A percentile compares a stretch with the other conserved stretches of the same genome.
Conservation (phyloP, 2,329 filamentous ascomycete genomes). For the Aureobasidium lini region DNA sequence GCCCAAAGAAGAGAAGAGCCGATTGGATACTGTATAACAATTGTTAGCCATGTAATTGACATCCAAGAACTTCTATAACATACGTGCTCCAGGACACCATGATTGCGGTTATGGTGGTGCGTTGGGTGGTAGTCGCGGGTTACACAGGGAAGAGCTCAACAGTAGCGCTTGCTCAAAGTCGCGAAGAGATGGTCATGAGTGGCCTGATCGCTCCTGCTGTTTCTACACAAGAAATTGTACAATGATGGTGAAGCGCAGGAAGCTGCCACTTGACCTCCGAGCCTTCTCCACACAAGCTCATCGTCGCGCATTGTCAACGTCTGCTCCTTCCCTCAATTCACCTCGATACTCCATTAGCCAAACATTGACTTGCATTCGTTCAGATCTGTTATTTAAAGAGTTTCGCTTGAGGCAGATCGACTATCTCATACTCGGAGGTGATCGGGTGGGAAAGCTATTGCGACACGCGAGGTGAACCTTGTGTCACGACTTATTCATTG, state of each 20-base stretch:
- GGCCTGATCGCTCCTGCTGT: background rate
- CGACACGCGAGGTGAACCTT: no score
- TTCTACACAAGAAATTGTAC: background rate
- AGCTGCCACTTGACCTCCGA: background rate
- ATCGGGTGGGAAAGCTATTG: no score
- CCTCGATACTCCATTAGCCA: no score
- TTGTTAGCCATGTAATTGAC: background rate
- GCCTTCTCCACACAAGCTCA: background rate
- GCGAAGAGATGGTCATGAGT: background rate
- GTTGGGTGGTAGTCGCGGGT: background rate
- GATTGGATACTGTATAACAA: conserved; percentile 23
- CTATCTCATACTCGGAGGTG: no score
- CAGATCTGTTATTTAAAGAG: no score
- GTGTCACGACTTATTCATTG: no score
- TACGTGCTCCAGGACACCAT: conserved; percentile 14
- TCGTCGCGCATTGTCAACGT: no score
- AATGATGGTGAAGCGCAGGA: background rate
- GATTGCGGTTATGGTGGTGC: background rate
- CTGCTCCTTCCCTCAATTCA: no score
- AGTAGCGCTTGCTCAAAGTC: background rate
- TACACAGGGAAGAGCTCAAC: no score
- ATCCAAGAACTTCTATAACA: background rate
- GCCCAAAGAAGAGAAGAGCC: conserved; percentile 53
- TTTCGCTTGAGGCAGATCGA: no score
- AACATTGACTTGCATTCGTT: no score